Conservation (phyloP, 768 basidiomycete species). For the Rhodotorula kratochvilovae region DNA sequence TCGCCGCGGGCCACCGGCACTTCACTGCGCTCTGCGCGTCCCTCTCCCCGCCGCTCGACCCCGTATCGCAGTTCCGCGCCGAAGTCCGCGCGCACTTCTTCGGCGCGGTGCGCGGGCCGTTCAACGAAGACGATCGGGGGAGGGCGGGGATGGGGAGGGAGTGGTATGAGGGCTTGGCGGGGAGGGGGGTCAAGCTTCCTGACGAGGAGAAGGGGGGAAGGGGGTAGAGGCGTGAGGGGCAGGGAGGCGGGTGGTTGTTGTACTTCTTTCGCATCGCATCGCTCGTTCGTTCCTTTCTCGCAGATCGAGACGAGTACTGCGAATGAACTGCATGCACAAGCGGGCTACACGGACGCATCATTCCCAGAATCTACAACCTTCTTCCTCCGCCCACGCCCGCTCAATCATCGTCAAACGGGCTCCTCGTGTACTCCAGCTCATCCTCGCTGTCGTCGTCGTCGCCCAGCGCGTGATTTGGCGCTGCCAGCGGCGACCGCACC, state of each 20-base stretch:
- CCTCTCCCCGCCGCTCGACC: slow-evolving; percentile 51
- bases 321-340: neutral
- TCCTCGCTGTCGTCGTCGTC: slow-evolving; percentile 22
- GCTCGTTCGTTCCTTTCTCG: neutral
- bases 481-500: neutral
- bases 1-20: slow-evolving; percentile 18
- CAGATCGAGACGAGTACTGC: neutral
- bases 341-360: no score
- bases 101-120: slow-evolving; percentile 74
- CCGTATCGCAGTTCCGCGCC: slow-evolving; percentile 62
- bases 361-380: no score
- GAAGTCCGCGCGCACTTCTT: slow-evolving; percentile 67
- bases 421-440: slow-evolving; percentile 30
- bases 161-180: slow-evolving; percentile 68
- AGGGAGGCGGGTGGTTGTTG: neutral
- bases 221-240: neutral
- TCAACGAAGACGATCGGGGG: slow-evolving; percentile 67
- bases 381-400: no score
- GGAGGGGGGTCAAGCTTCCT: slow-evolving; percentile 49
- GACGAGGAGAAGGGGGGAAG: neutral
- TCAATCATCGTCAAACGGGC: slow-evolving; percentile 36
- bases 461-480: slow-evolving; percentile 7
- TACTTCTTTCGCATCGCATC: neutral
- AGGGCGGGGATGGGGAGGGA: slow-evolving; percentile 66
- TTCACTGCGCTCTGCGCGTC: slow-evolving; percentile 27